Percentiles rank a stretch among this genome's conserved stretches.
Evolutionary conservation across 2,329 filamentous ascomycete species (phyloP).

Genomic region (Ophiostoma sp.): DNA sequence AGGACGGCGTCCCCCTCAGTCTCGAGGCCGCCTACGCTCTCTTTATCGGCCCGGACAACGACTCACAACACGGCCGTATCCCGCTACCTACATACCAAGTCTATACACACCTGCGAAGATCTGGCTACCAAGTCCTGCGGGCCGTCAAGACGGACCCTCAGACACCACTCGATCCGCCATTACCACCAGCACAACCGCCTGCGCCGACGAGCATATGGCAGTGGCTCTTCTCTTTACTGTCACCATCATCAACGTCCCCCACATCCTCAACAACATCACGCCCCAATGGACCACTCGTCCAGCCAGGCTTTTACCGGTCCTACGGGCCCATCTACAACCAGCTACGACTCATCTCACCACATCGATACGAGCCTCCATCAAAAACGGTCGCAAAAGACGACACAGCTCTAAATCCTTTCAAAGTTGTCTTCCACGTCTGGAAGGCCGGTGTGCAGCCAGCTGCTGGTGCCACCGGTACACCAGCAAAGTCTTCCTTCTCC

Average conservation of each 20-base stretch:
- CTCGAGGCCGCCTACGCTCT: conserved; percentile 87
- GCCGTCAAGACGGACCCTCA: conserved; percentile 19
- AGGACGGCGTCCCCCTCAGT: conserved; percentile 76
- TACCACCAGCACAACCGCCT: background rate
- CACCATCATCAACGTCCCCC: background rate
- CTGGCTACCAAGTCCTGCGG: conserved; percentile 70
- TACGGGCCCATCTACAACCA: conserved; percentile 73
- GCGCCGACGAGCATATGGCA: conserved; percentile 45
- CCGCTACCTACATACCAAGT: conserved; percentile 82
- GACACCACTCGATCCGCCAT: background rate
- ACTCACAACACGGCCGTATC: conserved; percentile 54
- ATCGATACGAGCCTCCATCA: conserved; percentile 31
- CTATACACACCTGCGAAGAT: conserved; percentile 78
- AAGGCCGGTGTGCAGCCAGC: conserved; percentile 11
- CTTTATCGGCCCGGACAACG: conserved; percentile 70
- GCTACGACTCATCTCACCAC: conserved; percentile 67
- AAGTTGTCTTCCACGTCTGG: conserved; percentile 48
- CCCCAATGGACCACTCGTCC: conserved; percentile 58
- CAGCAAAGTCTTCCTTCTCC: conserved; percentile 58
- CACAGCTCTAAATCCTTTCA: conserved; percentile 56
- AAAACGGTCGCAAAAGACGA: background rate
- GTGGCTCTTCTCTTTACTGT: conserved; percentile 55
- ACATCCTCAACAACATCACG: background rate
- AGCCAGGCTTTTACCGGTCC: conserved; percentile 64
- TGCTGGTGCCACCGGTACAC: background rate